Base-by-base conservation (phyloP, 805 yeast genomes). In the Teunomyces atbi region DNA sequence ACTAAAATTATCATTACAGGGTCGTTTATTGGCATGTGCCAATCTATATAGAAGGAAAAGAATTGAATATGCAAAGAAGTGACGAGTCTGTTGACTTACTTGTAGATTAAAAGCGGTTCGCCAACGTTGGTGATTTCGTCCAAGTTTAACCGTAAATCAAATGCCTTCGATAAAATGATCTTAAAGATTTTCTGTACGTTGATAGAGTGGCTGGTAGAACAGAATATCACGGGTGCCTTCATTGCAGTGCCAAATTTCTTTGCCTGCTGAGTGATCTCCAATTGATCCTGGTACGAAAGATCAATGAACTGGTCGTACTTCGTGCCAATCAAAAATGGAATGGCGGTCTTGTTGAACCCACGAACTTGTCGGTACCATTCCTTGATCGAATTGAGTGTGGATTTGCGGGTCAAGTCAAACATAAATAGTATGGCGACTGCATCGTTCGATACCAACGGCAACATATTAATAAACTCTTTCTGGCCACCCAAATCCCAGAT, bases 401-500 rank as follows among this genome's bases (percentile, higher is more conserved):
- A 81, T 52, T 86, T 88, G 39, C 96, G 76, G 1, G 97, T 88
- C 48, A 92, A 69, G 66, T 92, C 98, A 72, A 72, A 92, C 84
- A 88, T 82, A 58, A 91, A 90, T 36, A 92, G 73, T 20, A 92
- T 81, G 1, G 97, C 96, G 11, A 90, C 94, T 0, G 98, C 94
- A 51, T 91, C 97, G 53, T 86, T 83, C 12, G 95, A 85, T 11
- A 92, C 97, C 47, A 92, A 73, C 18, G 97, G 96, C 33, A 94
- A 72, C 99, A 92, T 92, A 63, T 92, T 92, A 45, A 90, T 88
- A 67, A 89, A 92, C 65, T 94, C 97, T 44, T 88, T 79, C 57
- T 91, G 96, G 1, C 99, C 99, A 19, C 99, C 99, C 10, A 92
- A 70, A 66, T 92, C 99, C 96, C 97, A 92, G 27, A 92, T 84